Conservation (phyloP, 805 yeast genomes). For the Sugiyamaella qingdaonensis region DNA sequence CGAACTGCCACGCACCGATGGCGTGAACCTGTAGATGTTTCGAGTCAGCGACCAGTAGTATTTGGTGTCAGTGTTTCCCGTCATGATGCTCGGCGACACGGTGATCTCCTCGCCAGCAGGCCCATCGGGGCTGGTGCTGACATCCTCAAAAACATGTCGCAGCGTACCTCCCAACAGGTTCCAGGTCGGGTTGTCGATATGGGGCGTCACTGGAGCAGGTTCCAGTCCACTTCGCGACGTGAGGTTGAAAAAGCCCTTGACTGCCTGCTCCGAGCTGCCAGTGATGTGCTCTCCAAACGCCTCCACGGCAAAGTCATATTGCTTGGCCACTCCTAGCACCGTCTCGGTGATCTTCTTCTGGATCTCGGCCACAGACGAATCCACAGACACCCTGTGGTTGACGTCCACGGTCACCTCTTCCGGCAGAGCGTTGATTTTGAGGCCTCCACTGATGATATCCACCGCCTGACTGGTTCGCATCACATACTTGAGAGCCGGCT, state of each 20-base stretch:
- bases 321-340: constrained; percentile 41
- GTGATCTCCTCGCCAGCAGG: constrained; percentile 37
- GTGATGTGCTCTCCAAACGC: constrained; percentile 30
- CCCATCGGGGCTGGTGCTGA: constrained; percentile 26
- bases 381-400: constrained; percentile 64
- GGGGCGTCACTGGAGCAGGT: constrained; percentile 55
- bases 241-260: constrained; percentile 43
- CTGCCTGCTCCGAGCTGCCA: constrained; percentile 1
- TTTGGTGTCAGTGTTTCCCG: constrained; percentile 70
- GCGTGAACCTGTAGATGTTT: constrained; percentile 53
- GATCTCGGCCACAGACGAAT: constrained; percentile 45
- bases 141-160: constrained; percentile 58
- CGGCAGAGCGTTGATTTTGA: constrained; percentile 73
- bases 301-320: constrained; percentile 46
- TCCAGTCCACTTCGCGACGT: constrained; percentile 34
- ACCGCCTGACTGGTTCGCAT: constrained; percentile 64
- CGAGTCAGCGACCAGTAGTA: constrained; percentile 59
- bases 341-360: constrained; percentile 37
- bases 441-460: constrained; percentile 66
- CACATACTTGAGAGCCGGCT: constrained; percentile 19
- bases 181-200: constrained; percentile 42
- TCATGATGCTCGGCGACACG: constrained; percentile 56
- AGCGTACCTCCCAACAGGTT: constrained; percentile 56
- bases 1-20: constrained; percentile 21
- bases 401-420: constrained; percentile 51